phyloP scores from a whole-genome alignment of 352 stramenopile species.

The Globisporangium spiculum region DNA sequence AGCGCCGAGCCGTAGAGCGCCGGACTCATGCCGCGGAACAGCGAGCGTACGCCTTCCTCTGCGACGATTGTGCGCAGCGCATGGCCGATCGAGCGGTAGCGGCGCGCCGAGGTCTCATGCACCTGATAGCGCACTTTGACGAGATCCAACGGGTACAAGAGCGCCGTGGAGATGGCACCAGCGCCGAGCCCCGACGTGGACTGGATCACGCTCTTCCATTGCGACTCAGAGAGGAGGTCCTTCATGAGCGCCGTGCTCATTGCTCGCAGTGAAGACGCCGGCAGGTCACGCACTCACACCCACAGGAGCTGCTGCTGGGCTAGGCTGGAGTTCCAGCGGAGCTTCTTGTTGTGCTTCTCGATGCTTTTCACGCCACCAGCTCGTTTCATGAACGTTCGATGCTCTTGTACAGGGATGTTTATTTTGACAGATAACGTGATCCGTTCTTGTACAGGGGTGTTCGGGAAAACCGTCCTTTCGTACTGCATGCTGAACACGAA shows the following conservation, averaged over 20 bases:
- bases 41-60: conserved; percentile 84
- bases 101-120: conserved; percentile 77
- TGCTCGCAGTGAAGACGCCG: not conserved
- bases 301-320: not conserved
- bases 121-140: conserved; percentile 98
- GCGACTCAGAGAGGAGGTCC: conserved; percentile 51
- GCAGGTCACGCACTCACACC: not conserved
- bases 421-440: conserved; percentile 2
- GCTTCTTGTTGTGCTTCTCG: not conserved
- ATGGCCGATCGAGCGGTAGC: conserved; percentile 69
- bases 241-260: conserved; percentile 24
- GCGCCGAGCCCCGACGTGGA: conserved; percentile 67
- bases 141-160: conserved; percentile 96
- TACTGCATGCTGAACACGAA: conserved; percentile 4
- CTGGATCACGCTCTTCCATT: conserved; percentile 69
- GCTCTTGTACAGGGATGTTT: conserved; percentile 8
- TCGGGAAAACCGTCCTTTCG: not conserved
- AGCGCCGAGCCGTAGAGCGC: conserved; percentile 94
- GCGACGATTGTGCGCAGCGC: conserved; percentile 71
- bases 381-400: conserved; percentile 6
- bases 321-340: not conserved
- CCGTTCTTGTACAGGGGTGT: not conserved
- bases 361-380: conserved; percentile 16
- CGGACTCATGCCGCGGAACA: conserved; percentile 94
- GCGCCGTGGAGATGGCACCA: conserved; percentile 72